These are phyloP conservation scores for Pichia sp. DNA, from an alignment of 1,139 yeast species.

Conservation along the genomic window DNA sequence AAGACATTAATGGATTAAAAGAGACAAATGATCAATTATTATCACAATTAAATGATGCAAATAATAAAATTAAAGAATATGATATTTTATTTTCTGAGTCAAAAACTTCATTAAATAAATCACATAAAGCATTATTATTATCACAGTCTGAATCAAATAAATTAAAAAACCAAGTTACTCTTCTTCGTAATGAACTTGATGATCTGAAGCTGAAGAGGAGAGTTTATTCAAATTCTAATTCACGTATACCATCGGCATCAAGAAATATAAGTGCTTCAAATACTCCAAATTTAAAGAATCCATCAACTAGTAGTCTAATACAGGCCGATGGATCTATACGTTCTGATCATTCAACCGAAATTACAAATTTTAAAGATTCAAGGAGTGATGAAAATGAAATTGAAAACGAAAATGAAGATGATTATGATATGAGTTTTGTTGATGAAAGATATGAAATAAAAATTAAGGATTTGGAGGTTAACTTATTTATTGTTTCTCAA, in stretches of 20 bases:
- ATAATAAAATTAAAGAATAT: constrained; percentile 26
- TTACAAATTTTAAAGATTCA: neutral
- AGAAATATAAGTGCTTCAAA: neutral
- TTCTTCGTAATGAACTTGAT: constrained; percentile 59
- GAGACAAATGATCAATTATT: constrained; percentile 19
- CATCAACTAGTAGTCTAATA: neutral
- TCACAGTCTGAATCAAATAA: constrained; percentile 66
- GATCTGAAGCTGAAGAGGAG: constrained; percentile 53
- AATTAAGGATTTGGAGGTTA: constrained; percentile 79
- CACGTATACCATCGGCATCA: constrained; percentile 14
- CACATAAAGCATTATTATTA: constrained; percentile 66
- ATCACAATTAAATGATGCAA: constrained; percentile 17
- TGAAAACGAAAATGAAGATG: constrained; percentile 21
- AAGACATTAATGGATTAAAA: constrained; percentile 29
- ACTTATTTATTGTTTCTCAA: constrained; percentile 69
- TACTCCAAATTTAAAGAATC: neutral
- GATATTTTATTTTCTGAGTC: constrained; percentile 65
- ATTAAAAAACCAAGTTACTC: constrained; percentile 51
- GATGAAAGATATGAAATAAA: constrained; percentile 71
- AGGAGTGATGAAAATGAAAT: constrained; percentile 11
- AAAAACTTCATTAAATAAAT: constrained; percentile 63
- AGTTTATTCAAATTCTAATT: constrained; percentile 26
- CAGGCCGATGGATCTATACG: neutral
- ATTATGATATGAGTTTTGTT: constrained; percentile 22
- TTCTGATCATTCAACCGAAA: too few species aligned